phyloP scores from a whole-genome alignment of 129 eudicot genomes.

The Calendula officinalis region DNA sequence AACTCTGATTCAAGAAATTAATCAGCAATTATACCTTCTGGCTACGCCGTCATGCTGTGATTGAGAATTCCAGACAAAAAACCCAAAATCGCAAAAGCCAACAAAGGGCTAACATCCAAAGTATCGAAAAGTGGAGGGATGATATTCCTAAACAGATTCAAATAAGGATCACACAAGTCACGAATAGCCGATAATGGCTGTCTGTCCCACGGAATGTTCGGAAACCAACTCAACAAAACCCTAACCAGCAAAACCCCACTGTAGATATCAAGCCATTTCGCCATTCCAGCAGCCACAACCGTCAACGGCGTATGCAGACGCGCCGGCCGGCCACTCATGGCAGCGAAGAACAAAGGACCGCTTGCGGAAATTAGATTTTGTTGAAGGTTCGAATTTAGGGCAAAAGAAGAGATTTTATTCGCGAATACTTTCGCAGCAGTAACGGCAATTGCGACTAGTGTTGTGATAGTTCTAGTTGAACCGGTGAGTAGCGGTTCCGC shows the following conservation, averaged over 20 bases:
- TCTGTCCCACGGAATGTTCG: conserved; percentile 93
- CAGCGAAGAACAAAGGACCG: conserved; percentile 72
- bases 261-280: conserved; percentile 83
- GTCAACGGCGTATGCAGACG: conserved; percentile 68
- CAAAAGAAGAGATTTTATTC: conserved; percentile 27
- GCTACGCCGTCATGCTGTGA: conserved; percentile 29
- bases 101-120: conserved; percentile 81
- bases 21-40: conserved; percentile 14
- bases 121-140: conserved; percentile 82
- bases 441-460: conserved; percentile 45
- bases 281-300: conserved; percentile 79
- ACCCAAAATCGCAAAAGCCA: conserved; percentile 79
- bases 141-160: conserved; percentile 75
- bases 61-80: conserved; percentile 42
- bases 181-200: conserved; percentile 82
- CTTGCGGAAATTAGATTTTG: conserved; percentile 31
- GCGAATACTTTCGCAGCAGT: conserved; percentile 45
- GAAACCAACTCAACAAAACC: conserved; percentile 97
- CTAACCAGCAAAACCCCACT: conserved; percentile 81
- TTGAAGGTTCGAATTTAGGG: conserved; percentile 27
- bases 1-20: background rate
- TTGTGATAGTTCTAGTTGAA: conserved; percentile 65
- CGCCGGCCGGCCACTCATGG: conserved; percentile 35
- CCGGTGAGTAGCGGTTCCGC: conserved; percentile 38
- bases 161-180: conserved; percentile 87